A percentile compares a stretch with the other conserved stretches of the same genome.
These are phyloP conservation scores for Colletotrichum spinosum DNA, from an alignment of 2,329 filamentous ascomycete species.

Conservation along the genomic window DNA sequence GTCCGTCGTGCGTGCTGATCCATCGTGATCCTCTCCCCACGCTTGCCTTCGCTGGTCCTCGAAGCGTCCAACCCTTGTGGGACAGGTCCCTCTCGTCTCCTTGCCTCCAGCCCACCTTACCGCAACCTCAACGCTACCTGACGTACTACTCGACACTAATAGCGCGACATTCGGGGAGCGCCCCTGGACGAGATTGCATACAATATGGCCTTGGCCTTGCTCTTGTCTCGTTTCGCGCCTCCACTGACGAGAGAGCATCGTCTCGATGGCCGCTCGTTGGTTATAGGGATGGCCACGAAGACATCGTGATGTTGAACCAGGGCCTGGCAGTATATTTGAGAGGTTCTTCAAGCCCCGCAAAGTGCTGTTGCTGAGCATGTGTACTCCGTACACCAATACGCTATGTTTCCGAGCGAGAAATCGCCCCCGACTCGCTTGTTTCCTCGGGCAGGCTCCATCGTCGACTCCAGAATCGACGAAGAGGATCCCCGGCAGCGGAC, in stretches of 20 bases:
- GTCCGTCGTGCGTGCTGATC: slow-evolving; percentile 12
- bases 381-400: too few relatives aligned
- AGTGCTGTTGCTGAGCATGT: too few relatives aligned
- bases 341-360: too few relatives aligned
- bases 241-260: too few relatives aligned
- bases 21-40: slow-evolving; percentile 26
- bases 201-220: background rate
- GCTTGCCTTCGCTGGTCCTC: slow-evolving; percentile 1
- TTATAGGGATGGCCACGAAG: too few relatives aligned
- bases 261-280: too few relatives aligned
- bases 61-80: slow-evolving; percentile 2
- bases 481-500: background rate
- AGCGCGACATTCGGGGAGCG: background rate
- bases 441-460: slow-evolving; percentile 5
- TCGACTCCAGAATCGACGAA: background rate
- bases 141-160: too few relatives aligned
- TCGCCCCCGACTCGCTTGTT: slow-evolving; percentile 11
- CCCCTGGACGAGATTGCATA: background rate
- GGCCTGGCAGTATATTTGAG: too few relatives aligned
- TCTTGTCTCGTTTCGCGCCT: background rate
- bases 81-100: too few relatives aligned
- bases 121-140: background rate
- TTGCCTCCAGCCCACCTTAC: too few relatives aligned
- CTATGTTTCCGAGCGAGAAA: background rate
- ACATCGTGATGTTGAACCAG: background rate